These are phyloP conservation scores for Fusarium incarnatum DNA, from an alignment of 2,329 filamentous ascomycete species.

Conservation along the genomic window DNA sequence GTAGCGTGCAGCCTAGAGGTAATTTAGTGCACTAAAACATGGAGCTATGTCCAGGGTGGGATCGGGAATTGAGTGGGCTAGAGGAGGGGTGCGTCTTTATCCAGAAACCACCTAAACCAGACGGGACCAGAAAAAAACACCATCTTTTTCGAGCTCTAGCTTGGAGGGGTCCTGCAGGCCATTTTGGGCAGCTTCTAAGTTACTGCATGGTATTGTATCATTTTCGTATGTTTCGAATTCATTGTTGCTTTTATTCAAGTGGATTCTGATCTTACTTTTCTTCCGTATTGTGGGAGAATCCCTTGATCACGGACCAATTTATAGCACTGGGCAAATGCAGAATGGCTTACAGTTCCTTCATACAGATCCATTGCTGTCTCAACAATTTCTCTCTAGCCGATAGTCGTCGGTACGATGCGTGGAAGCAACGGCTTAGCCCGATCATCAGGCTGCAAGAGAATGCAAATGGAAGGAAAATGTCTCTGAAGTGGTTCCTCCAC, in stretches of 20 bases:
- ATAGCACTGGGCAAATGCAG: neutral
- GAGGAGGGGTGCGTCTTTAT: slow-evolving; percentile 28
- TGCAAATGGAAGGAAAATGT: slow-evolving; percentile 26
- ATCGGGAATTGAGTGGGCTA: slow-evolving; percentile 34
- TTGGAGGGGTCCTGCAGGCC: slow-evolving; percentile 28
- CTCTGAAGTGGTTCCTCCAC: slow-evolving; percentile 24
- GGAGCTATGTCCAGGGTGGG: slow-evolving; percentile 26
- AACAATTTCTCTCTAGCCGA: neutral
- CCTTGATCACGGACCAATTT: neutral
- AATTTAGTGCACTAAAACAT: slow-evolving; percentile 3
- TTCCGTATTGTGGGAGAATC: slow-evolving; percentile 1
- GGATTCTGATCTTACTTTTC: neutral
- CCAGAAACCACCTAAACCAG: neutral
- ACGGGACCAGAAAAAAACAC: slow-evolving; percentile 8
- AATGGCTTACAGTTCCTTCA: slow-evolving; percentile 4
- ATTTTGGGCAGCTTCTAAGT: slow-evolving; percentile 4
- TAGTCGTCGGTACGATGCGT: slow-evolving; percentile 8
- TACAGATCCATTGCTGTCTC: neutral
- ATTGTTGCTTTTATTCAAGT: neutral
- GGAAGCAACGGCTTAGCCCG: slow-evolving; percentile 1
- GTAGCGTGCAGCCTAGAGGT: slow-evolving; percentile 1
- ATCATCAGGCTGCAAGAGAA: slow-evolving; percentile 24
- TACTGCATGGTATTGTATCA: neutral
- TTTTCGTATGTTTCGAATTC: slow-evolving; percentile 7
- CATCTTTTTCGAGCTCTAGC: slow-evolving; percentile 25